Evolutionary conservation across 2,329 filamentous ascomycete species (phyloP).

Genomic region (Colletotrichum navitas): DNA sequence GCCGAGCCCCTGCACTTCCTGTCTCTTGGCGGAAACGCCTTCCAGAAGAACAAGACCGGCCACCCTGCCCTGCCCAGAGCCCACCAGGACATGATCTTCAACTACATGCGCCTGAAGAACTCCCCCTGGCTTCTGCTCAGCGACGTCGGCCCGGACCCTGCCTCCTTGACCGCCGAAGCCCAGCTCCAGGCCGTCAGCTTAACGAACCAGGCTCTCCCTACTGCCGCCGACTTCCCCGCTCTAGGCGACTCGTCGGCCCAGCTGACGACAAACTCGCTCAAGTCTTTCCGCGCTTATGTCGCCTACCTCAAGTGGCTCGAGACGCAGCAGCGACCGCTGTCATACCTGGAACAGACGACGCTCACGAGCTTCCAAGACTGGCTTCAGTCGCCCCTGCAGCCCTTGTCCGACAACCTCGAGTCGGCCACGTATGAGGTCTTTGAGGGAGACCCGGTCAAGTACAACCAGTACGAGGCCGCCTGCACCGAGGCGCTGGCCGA

Average conservation of each 20-base stretch:
- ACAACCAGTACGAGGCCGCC: slow-evolving; percentile 92
- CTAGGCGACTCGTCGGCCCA: slow-evolving; percentile 70
- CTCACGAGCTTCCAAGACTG: slow-evolving; percentile 85
- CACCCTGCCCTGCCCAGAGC: slow-evolving; percentile 71
- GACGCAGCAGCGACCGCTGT: slow-evolving; percentile 77
- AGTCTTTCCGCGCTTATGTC: slow-evolving; percentile 62
- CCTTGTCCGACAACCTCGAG: slow-evolving; percentile 94
- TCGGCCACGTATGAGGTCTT: slow-evolving; percentile 99
- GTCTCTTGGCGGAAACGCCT: slow-evolving; percentile 65
- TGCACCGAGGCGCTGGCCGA: slow-evolving; percentile 84
- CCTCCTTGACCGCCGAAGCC: slow-evolving; percentile 31
- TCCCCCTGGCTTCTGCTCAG: slow-evolving; percentile 73
- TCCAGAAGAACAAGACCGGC: slow-evolving; percentile 71
- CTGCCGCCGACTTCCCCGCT: slow-evolving; percentile 74
- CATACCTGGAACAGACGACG: slow-evolving; percentile 63
- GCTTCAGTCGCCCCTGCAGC: slow-evolving; percentile 93
- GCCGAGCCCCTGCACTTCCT: slow-evolving; percentile 75
- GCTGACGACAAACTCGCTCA: slow-evolving; percentile 44
- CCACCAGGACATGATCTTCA: slow-evolving; percentile 72
- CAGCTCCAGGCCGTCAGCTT: slow-evolving; percentile 37
- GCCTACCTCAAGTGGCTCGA: slow-evolving; percentile 89
- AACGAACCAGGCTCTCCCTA: slow-evolving; percentile 51
- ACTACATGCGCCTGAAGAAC: slow-evolving; percentile 74
- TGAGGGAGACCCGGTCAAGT: slow-evolving; percentile 98
- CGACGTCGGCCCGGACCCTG: slow-evolving; percentile 66